phyloP scores from a whole-genome alignment of 1,284 basidiomycete species.

The Ustilago curta region DNA sequence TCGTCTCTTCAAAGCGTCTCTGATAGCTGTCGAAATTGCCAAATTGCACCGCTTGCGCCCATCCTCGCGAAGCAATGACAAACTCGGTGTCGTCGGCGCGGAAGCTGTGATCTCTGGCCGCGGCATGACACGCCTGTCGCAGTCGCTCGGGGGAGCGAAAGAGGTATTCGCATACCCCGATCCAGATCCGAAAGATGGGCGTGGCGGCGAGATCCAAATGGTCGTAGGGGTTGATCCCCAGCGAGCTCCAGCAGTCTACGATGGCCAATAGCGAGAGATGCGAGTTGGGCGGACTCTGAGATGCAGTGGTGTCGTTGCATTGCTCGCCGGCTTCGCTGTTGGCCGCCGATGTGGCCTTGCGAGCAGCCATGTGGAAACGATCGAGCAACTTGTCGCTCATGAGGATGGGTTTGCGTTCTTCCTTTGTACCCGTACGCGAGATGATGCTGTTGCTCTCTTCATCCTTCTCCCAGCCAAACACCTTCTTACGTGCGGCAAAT shows the following conservation, averaged over 20 bases:
- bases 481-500: conserved; percentile 79
- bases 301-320: conserved; percentile 6
- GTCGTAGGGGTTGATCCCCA: conserved; percentile 87
- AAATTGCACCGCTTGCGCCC: conserved; percentile 81
- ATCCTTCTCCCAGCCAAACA: conserved; percentile 76
- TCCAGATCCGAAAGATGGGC: conserved; percentile 95
- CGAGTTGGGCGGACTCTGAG: conserved; percentile 76
- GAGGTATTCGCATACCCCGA: conserved; percentile 95
- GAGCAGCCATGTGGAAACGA: conserved; percentile 82
- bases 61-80: conserved; percentile 91
- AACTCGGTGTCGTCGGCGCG: conserved; percentile 92
- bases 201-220: conserved; percentile 95
- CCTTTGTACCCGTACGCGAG: conserved; percentile 43
- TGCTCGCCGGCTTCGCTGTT: conserved; percentile 26
- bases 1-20: conserved; percentile 83
- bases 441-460: conserved; percentile 56
- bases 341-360: conserved; percentile 59
- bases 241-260: conserved; percentile 96
- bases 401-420: conserved; percentile 77
- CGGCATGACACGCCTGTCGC: conserved; percentile 72
- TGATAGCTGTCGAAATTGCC: conserved; percentile 91
- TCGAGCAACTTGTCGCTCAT: conserved; percentile 88
- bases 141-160: conserved; percentile 76
- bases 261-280: conserved; percentile 96
- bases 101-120: conserved; percentile 83